Base-by-base conservation (phyloP, 306 rosid species). In the Cucurbita pepo region DNA sequence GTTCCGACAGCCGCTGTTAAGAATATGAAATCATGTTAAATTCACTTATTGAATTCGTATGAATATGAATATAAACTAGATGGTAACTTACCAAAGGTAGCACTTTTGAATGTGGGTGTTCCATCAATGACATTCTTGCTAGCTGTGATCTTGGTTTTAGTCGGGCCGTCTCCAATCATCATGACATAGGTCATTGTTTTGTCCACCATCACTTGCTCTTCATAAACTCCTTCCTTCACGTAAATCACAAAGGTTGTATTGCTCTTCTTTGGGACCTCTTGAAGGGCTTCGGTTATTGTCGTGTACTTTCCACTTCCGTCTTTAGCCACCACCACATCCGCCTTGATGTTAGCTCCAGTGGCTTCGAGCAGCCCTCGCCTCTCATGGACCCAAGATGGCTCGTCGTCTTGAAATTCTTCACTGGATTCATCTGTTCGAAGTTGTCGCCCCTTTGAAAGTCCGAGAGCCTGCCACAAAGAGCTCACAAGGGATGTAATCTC, bases 91-190 rank as follows among this genome's bases (percentile, higher is more conserved):
- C 91, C 48, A 8, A 87, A 74, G 1, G 92, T 83, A 12, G 92
- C 86, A 0, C 86, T 60, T 8, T 73, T 56, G 77, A 67, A 85
- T 11, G 86, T 81, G 21, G 59, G 64, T n/a, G 21, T 0, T 10
- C 92, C 92, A 5, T 85, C 90, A 0, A n/a, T 19, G 7, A 16
- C 78, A 57, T 79, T 83, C 12, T 11, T 79, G 4, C 79, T 84
- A 1, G 79, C 75, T 67, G 25, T 1, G 34, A 30, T 30, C 34
- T 30, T 76, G 8, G 92, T 83, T 34, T 78, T 79, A 5, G 81
- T 73, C 34, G 2, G 92, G 86, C 92, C 92, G 55, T 88, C 92
- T 5, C 90, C 92, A 3, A 78, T 38, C 67, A 88, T 38, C 0
- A 74, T 77, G 50, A 88, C 67, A 75, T 61, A 21, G 19, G 73